Evolutionary conservation across 345 rosid species (phyloP).

Genomic region (Crucihimalaya himalaica): DNA sequence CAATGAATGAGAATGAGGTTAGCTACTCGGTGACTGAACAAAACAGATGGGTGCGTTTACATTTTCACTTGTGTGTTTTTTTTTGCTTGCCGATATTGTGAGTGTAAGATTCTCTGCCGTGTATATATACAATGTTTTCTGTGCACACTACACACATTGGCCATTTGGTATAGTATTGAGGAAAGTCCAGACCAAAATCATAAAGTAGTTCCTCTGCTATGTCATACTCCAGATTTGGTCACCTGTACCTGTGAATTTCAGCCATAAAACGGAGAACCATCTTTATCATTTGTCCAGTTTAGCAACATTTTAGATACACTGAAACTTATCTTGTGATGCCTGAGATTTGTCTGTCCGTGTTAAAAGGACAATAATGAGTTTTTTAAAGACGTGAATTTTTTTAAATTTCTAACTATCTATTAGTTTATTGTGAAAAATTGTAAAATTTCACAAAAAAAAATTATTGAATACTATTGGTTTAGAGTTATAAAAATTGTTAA

Average conservation of each 20-base stretch:
- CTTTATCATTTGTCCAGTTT: background rate
- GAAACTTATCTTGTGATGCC: background rate
- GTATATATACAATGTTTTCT: conserved; percentile 2
- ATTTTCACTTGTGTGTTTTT: background rate
- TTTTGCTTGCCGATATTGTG: background rate
- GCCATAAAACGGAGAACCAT: background rate
- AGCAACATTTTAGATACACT: background rate
- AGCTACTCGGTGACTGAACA: conserved; percentile 6
- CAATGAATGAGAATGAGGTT: conserved; percentile 5
- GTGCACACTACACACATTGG: background rate
- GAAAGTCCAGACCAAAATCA: background rate
- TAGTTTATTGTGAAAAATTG: too few relatives aligned
- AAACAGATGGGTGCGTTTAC: background rate
- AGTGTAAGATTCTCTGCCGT: conserved; percentile 27
- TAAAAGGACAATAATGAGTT: background rate
- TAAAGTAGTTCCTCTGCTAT: too few relatives aligned
- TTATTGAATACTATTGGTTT: too few relatives aligned
- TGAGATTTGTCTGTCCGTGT: background rate
- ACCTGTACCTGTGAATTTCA: background rate
- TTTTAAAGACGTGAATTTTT: background rate
- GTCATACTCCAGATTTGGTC: too few relatives aligned
- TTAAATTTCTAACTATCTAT: too few relatives aligned
- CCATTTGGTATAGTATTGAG: background rate
- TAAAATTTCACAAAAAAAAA: too few relatives aligned
- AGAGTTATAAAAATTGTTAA: too few relatives aligned